These are phyloP conservation scores for Forsythia suspensa DNA, from an alignment of 257 asterid genomes.

Conservation along the genomic window DNA sequence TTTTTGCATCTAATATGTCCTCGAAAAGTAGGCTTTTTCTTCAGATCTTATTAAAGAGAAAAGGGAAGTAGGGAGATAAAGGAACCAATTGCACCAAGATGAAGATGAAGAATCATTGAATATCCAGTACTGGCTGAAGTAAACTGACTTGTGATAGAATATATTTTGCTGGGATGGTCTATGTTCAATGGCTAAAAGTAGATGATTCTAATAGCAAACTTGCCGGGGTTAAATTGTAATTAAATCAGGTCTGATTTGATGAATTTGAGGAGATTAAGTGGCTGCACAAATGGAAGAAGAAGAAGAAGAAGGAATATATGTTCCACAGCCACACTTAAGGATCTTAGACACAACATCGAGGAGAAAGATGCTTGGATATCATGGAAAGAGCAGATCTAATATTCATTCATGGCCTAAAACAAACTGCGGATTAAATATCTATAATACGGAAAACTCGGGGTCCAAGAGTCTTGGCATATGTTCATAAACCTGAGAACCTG, in stretches of 20 bases:
- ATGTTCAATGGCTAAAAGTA: neutral
- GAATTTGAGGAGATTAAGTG: too few relatives aligned
- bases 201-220: neutral
- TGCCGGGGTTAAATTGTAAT: neutral
- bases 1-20: neutral
- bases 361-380: too few relatives aligned
- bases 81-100: neutral
- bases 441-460: neutral
- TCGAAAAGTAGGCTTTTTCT: neutral
- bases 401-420: neutral
- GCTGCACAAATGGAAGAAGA: too few relatives aligned
- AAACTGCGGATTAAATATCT: neutral
- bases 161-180: neutral
- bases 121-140: neutral
- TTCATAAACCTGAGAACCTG: neutral
- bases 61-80: neutral
- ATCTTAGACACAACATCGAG: neutral
- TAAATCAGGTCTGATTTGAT: neutral
- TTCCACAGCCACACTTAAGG: neutral
- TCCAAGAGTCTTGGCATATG: neutral
- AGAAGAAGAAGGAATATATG: neutral
- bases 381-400: too few relatives aligned
- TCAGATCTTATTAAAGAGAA: neutral
- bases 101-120: neutral
- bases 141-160: neutral